Evolutionary conservation across 164 flowering plant genomes (phyloP).

Genomic region (Magnolia changhungtana): DNA sequence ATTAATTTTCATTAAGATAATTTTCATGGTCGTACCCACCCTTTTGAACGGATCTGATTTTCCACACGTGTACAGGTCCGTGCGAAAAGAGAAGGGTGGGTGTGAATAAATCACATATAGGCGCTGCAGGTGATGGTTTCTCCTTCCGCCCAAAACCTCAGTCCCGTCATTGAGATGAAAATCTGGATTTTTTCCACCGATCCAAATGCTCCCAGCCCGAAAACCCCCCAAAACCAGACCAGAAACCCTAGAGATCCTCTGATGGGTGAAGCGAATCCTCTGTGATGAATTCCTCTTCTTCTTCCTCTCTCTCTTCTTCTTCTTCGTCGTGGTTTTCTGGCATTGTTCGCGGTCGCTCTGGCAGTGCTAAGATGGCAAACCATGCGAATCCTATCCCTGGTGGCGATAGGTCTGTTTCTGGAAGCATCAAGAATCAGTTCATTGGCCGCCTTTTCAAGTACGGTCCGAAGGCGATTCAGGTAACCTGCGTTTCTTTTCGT

Average conservation of each 20-base stretch:
- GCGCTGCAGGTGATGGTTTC: neutral
- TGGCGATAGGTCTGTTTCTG: slow-evolving; percentile 32
- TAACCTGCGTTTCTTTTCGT: slow-evolving; percentile 7
- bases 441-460: slow-evolving; percentile 78
- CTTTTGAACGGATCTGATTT: too few relatives aligned
- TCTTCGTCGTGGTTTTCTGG: slow-evolving; percentile 74
- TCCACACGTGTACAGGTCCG: too few relatives aligned
- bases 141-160: neutral
- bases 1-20: too few relatives aligned
- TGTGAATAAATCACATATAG: too few relatives aligned
- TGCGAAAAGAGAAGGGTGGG: too few relatives aligned
- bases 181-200: neutral
- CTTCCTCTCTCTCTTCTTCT: slow-evolving; percentile 18
- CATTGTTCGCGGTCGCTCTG: slow-evolving; percentile 66
- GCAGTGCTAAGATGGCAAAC: slow-evolving; percentile 29
- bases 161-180: neutral
- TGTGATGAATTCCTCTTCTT: slow-evolving; percentile 7
- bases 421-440: slow-evolving; percentile 59
- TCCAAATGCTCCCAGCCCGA: neutral
- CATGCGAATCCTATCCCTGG: slow-evolving; percentile 10
- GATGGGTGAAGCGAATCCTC: slow-evolving; percentile 4
- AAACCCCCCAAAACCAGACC: neutral
- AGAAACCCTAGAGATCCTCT: neutral
- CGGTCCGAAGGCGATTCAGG: slow-evolving; percentile 77
- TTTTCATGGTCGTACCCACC: too few relatives aligned